Evolutionary conservation across 2,329 filamentous ascomycete species (phyloP).

Genomic region (Trichoderma harzianum): DNA sequence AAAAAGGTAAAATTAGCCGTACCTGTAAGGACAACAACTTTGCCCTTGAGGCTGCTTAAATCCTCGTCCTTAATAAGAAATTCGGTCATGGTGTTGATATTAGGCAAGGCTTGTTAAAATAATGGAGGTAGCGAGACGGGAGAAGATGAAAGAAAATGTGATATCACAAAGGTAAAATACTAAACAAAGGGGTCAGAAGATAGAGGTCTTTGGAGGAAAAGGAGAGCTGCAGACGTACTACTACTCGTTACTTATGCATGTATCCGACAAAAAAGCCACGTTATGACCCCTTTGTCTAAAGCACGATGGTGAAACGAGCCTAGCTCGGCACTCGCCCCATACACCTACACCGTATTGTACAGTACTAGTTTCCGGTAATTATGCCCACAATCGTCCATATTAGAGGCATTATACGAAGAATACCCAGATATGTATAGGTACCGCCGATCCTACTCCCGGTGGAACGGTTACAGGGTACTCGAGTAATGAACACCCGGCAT

Average conservation of each 20-base stretch:
- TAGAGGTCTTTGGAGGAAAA: neutral
- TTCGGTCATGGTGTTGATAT: neutral
- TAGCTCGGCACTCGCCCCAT: neutral
- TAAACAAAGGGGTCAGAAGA: neutral
- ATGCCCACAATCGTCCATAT: neutral
- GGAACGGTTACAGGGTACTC: neutral
- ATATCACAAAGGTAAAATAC: neutral
- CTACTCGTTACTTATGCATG: neutral
- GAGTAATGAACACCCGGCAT: conserved; percentile 16
- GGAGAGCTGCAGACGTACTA: neutral
- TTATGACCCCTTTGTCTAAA: neutral
- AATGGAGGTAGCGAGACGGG: neutral
- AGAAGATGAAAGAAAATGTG: neutral
- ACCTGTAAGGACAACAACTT: conserved; percentile 12
- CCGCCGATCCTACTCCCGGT: neutral
- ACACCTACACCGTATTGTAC: neutral
- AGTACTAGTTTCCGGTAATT: neutral
- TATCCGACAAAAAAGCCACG: neutral
- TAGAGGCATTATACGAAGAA: neutral
- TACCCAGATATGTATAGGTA: neutral
- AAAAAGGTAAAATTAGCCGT: neutral
- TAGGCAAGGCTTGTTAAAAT: neutral
- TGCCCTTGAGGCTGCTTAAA: conserved; percentile 5
- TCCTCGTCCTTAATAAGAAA: conserved; percentile 9
- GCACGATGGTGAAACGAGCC: conserved; percentile 1